A percentile compares a stretch with the other conserved stretches of the same genome.
Conservation (phyloP, 495 filamentous ascomycete genomes). For the Penicillium ochrochloron region DNA sequence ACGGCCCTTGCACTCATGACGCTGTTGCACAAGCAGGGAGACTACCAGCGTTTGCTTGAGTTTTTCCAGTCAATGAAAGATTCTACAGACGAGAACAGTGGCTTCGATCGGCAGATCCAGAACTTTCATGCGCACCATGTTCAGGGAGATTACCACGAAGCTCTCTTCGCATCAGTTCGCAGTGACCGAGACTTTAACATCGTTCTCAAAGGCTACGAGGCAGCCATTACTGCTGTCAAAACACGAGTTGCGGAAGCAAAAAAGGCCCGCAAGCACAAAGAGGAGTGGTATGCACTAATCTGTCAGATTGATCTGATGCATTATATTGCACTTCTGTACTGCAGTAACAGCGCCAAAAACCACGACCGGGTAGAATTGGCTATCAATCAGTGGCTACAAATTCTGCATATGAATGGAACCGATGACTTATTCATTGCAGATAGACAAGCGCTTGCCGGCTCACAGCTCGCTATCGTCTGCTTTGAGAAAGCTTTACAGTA, state of each 20-base stretch:
- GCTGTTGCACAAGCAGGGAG: slow-evolving; percentile 7
- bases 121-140: slow-evolving; percentile 16
- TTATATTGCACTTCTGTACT: no score
- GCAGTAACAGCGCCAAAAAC: no score
- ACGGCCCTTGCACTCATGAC: slow-evolving; percentile 12
- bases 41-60: slow-evolving; percentile 12
- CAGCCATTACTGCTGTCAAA: not conserved
- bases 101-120: slow-evolving; percentile 13
- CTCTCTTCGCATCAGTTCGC: not conserved
- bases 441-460: no score
- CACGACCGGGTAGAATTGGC: no score
- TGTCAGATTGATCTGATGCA: slow-evolving; percentile 13
- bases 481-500: no score
- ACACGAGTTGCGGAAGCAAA: slow-evolving; percentile 5
- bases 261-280: not conserved
- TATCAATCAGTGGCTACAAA: no score
- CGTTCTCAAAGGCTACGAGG: not conserved
- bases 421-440: no score
- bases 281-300: slow-evolving; percentile 13
- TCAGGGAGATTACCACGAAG: slow-evolving; percentile 13
- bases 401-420: no score
- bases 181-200: not conserved
- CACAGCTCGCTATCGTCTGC: no score
- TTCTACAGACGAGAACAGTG: slow-evolving; percentile 13
- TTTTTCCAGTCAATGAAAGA: slow-evolving; percentile 22